Percentiles rank a stretch among this genome's conserved stretches.
Evolutionary conservation across 129 eudicot species (phyloP).

Genomic region (Tagetes erecta): DNA sequence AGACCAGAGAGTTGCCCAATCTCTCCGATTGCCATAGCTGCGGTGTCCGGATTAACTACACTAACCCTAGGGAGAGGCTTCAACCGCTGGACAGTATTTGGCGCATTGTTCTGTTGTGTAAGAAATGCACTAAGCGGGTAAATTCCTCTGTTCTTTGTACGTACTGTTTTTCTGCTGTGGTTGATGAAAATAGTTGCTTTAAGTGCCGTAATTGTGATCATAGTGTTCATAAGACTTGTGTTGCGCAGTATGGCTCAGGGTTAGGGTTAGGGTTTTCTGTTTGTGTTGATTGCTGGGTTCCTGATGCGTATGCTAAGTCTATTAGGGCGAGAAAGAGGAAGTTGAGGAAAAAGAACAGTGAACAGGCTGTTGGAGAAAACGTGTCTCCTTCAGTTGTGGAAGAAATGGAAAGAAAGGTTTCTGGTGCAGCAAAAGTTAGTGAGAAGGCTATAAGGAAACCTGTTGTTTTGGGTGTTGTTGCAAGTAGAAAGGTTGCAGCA

Average conservation of each 20-base stretch:
- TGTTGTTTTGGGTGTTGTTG: slow-evolving; percentile 37
- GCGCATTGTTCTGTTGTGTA: slow-evolving; percentile 84
- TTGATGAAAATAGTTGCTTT: slow-evolving; percentile 28
- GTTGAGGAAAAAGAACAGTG: slow-evolving; percentile 28
- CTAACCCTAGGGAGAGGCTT: slow-evolving; percentile 68
- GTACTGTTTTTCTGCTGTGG: slow-evolving; percentile 53
- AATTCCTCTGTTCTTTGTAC: slow-evolving; percentile 46
- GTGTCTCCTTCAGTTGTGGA: neutral
- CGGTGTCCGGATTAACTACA: slow-evolving; percentile 42
- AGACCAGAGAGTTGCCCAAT: slow-evolving; percentile 74
- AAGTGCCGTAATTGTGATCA: slow-evolving; percentile 51
- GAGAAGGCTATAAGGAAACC: slow-evolving; percentile 40
- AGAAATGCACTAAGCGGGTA: slow-evolving; percentile 46
- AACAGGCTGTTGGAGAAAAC: neutral
- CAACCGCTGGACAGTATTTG: slow-evolving; percentile 65
- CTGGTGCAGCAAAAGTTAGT: slow-evolving; percentile 29
- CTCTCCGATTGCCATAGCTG: slow-evolving; percentile 78
- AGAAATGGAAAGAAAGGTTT: slow-evolving; percentile 36
- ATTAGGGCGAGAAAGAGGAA: slow-evolving; percentile 34
- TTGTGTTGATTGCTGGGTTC: slow-evolving; percentile 97
- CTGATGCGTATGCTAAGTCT: slow-evolving; percentile 52
- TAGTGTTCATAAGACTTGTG: slow-evolving; percentile 66
- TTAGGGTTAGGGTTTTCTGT: slow-evolving; percentile 45
- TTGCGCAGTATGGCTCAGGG: slow-evolving; percentile 36
- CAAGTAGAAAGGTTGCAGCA: slow-evolving; percentile 23